phyloP scores from a whole-genome alignment of 129 eudicot species.

The sunflower (Helianthus annuus) region HanXRQr2.0-SUNRISE NC_035440.2:69890059-69890558 shows the following conservation, averaged over 20 bases:
- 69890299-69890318: slow-evolving; percentile 23
- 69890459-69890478: too few species aligned
- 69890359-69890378: slow-evolving; percentile 65
- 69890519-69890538: not conserved
- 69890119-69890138: too few species aligned
- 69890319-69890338: slow-evolving; percentile 35
- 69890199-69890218: not conserved
- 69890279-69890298: slow-evolving; percentile 24
- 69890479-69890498: too few species aligned
- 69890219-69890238: not conserved
- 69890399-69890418: slow-evolving; percentile 55
- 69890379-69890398: slow-evolving; percentile 72
- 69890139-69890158: slow-evolving; percentile 24
- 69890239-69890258: not conserved
- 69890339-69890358: slow-evolving; percentile 55
- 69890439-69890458: slow-evolving; percentile 50
- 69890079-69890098: too few species aligned
- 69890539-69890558: not conserved
- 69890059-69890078: too few species aligned
- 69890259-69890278: slow-evolving; percentile 23
- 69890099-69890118: too few species aligned
- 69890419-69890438: slow-evolving; percentile 38
- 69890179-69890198: slow-evolving; percentile 25
- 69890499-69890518: too few species aligned
- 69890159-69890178: slow-evolving; percentile 15